These are phyloP conservation scores for Neospora caninum DNA, from an alignment of 169 alveolate species.

Conservation along the genomic window DNA sequence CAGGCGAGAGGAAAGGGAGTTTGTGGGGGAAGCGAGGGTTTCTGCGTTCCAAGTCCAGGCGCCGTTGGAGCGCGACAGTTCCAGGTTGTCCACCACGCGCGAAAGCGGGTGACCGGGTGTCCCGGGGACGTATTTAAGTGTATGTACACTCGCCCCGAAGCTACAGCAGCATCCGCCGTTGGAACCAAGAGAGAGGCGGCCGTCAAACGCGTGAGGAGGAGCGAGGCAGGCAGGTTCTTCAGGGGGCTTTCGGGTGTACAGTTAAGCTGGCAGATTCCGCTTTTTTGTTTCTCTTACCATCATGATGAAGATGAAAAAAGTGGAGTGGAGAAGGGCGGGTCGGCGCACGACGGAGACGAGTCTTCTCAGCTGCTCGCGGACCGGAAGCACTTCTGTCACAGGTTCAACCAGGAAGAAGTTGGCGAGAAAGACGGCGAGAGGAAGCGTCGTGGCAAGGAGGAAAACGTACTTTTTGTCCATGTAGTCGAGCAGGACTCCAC, in stretches of 20 bases:
- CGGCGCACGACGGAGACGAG: conserved; percentile 66
- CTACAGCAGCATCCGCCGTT: too few relatives aligned
- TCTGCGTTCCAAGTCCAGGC: too few relatives aligned
- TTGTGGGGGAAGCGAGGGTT: not conserved
- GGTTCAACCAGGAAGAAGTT: conserved; percentile 79
- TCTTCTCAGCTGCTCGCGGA: conserved; percentile 63
- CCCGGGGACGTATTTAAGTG: too few relatives aligned
- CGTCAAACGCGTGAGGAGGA: too few relatives aligned
- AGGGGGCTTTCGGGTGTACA: too few relatives aligned
- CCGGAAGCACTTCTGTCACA: conserved; percentile 43
- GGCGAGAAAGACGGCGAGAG: conserved; percentile 76
- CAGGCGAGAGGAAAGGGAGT: not conserved
- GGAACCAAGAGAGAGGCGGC: too few relatives aligned
- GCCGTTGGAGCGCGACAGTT: too few relatives aligned
- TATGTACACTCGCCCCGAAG: too few relatives aligned
- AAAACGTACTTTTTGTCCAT: conserved; percentile 78
- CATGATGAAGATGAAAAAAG: conserved; percentile 77
- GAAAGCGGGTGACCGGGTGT: too few relatives aligned
- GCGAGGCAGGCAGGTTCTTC: too few relatives aligned
- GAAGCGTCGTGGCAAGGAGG: conserved; percentile 80
- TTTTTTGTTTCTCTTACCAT: conserved; percentile 68
- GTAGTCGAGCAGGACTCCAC: conserved; percentile 77
- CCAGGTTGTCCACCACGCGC: too few relatives aligned
- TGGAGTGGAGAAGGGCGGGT: conserved; percentile 74
- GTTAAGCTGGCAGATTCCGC: too few relatives aligned